A percentile compares a stretch with the other conserved stretches of the same genome.
Evolutionary conservation across 164 flowering plant genomes (phyloP).

Genomic region (Vitis riparia): DNA sequence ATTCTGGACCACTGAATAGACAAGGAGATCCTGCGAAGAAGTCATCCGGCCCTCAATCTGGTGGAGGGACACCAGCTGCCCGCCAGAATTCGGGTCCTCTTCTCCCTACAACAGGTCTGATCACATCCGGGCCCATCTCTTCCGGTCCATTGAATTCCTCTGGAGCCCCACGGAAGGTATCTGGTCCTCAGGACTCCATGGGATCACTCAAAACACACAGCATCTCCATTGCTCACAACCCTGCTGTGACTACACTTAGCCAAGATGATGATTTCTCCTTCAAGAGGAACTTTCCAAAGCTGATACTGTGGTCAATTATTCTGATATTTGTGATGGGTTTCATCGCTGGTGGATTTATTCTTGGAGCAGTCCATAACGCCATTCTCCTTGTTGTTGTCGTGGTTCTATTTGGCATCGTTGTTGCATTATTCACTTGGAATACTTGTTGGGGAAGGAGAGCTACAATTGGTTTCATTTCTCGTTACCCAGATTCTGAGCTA

Average conservation of each 20-base stretch:
- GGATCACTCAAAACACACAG: constrained; percentile 63
- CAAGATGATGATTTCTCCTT: constrained; percentile 80
- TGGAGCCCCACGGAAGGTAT: constrained; percentile 82
- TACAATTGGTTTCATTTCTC: constrained; percentile 68
- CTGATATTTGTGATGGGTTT: constrained; percentile 89
- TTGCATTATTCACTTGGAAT: constrained; percentile 79
- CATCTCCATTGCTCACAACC: constrained; percentile 66
- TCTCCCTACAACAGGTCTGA: constrained; percentile 89
- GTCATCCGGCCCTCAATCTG: constrained; percentile 92
- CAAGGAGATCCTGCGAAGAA: constrained; percentile 86
- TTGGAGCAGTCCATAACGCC: constrained; percentile 87
- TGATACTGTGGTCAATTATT: constrained; percentile 66
- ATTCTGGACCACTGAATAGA: constrained; percentile 88
- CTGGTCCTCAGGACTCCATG: constrained; percentile 74
- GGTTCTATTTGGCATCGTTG: constrained; percentile 65
- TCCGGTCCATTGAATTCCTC: constrained; percentile 88
- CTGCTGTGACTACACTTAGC: constrained; percentile 80
- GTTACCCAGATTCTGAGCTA: constrained; percentile 94
- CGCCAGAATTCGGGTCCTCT: constrained; percentile 92
- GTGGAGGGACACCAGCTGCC: constrained; percentile 40
- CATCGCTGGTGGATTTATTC: constrained; percentile 92
- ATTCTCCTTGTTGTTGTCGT: constrained; percentile 85
- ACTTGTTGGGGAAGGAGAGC: constrained; percentile 79
- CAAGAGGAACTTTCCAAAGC: constrained; percentile 68
- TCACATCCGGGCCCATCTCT: constrained; percentile 90